Percentiles rank a stretch among this genome's conserved stretches.
phyloP scores from a whole-genome alignment of 2,329 filamentous ascomycete genomes.

The Aschersonia sp. region DNA sequence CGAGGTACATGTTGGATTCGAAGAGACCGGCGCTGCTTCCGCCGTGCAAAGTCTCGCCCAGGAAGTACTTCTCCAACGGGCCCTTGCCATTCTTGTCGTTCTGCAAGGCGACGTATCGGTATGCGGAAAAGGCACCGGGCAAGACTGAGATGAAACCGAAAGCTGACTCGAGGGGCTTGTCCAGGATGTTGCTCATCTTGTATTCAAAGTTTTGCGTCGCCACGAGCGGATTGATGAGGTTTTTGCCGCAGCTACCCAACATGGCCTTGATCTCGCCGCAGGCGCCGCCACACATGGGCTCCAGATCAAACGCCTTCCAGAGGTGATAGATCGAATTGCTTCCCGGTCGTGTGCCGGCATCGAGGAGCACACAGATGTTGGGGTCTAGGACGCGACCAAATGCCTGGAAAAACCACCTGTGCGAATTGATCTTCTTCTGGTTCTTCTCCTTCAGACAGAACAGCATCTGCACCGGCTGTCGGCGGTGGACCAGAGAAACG shows the following conservation, averaged over 20 bases:
- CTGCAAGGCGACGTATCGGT: constrained; percentile 85
- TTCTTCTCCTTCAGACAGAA: constrained; percentile 99
- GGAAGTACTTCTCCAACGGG: constrained; percentile 91
- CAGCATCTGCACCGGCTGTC: constrained; percentile 86
- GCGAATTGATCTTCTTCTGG: constrained; percentile 99
- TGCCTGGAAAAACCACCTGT: constrained; percentile 97
- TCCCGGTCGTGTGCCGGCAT: constrained; percentile 90
- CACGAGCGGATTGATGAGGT: constrained; percentile 83
- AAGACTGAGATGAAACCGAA: constrained; percentile 97
- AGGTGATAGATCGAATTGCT: constrained; percentile 92
- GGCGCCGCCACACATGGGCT: constrained; percentile 93
- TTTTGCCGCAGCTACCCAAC: constrained; percentile 71
- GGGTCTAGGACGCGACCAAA: constrained; percentile 87
- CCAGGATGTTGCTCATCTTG: constrained; percentile 99
- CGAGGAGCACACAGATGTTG: constrained; percentile 91
- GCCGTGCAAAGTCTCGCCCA: constrained; percentile 90
- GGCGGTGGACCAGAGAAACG: constrained; percentile 70
- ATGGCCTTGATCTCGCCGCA: constrained; percentile 99
- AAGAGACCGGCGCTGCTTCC: constrained; percentile 89
- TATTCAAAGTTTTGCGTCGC: constrained; percentile 99
- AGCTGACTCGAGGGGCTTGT: constrained; percentile 92
- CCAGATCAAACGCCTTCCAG: constrained; percentile 96
- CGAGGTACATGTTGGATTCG: constrained; percentile 98
- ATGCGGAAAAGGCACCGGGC: constrained; percentile 96
- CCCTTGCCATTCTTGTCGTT: constrained; percentile 94